phyloP scores from a whole-genome alignment of 768 basidiomycete species.

The Multifurca ochricompacta region DNA sequence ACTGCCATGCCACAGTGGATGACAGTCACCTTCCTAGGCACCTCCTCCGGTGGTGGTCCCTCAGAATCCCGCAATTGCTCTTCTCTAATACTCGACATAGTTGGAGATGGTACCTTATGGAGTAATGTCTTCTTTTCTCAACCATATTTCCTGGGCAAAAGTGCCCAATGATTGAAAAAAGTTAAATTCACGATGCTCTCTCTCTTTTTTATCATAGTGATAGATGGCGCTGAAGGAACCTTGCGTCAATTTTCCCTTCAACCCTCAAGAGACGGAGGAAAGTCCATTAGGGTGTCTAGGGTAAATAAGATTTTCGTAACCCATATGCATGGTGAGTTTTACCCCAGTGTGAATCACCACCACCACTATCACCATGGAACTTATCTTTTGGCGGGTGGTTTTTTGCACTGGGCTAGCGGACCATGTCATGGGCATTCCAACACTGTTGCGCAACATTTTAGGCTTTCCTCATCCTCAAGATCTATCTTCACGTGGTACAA shows the following conservation, averaged over 20 bases:
- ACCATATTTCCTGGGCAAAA: too few species aligned
- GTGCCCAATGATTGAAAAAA: background rate
- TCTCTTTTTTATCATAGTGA: too few species aligned
- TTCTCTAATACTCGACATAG: constrained; percentile 54
- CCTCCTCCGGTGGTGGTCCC: constrained; percentile 71
- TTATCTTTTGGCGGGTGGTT: too few species aligned
- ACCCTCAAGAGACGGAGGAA: constrained; percentile 29
- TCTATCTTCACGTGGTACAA: constrained; percentile 15
- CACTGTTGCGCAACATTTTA: constrained; percentile 54
- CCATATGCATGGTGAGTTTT: constrained; percentile 62
- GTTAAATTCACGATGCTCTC: too few species aligned
- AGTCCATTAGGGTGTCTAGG: constrained; percentile 35
- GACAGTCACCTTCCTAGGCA: constrained; percentile 65
- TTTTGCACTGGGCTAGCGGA: too few species aligned
- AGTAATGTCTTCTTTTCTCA: constrained; percentile 41
- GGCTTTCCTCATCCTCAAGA: constrained; percentile 35
- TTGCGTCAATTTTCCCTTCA: constrained; percentile 57
- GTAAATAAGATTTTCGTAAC: constrained; percentile 73
- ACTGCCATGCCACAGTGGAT: constrained; percentile 36
- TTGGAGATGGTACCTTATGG: constrained; percentile 53
- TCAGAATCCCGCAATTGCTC: constrained; percentile 68
- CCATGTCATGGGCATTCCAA: constrained; percentile 68
- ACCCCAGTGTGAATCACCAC: background rate
- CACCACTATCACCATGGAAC: background rate
- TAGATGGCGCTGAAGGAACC: constrained; percentile 81